Base-by-base conservation (phyloP, 441 rosid species). In the Adansonia rubrostipa region DNA sequence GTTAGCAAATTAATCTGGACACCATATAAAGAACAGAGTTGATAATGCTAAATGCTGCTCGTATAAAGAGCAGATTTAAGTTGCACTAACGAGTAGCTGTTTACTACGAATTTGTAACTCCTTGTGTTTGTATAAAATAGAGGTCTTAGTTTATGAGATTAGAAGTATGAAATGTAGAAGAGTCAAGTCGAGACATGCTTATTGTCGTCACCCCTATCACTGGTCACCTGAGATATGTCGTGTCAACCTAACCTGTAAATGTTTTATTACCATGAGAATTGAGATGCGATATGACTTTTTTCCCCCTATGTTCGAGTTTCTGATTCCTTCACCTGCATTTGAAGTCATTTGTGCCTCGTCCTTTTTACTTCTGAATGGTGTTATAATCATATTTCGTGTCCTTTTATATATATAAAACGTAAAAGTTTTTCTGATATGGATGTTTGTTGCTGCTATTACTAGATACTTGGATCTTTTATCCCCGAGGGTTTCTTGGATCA, bases 1-100 rank as follows among this genome's bases (percentile, higher is more conserved):
- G 99, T 87, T 77, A 87, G 97, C 92, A 96, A 96, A 85, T 78
- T 96, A 87, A 96, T 96, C 80, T 96, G 98, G 98, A 94, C 99
- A 73, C 98, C 99, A 14, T 96, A 94, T 83, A 94, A 94, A 83
- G 99, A 94, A 80, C 99, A 96, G 83, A 86, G 90, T 79, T 94
- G 28, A 28, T 28, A 82, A 89, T 66, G 24, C 57, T 74, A 71
- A 64, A 61, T 10, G 9, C 42, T 60, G 7, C 67, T 36, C 11
- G 4, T 5, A 2, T 19, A 9, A 45, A 45, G 54, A 68, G 19
- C n/a, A 45, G 56, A 20, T 45, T 40, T 0, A 0, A 10, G 33
- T 56, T 56, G n/a, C 17, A 19, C 40, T 22, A 47, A 33, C n/a
- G 15, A 71, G 62, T 48, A 5, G 0, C 24, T 24, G 60, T 15